These are phyloP conservation scores for Parathielavia appendiculata DNA, from an alignment of 495 filamentous ascomycete genomes.

Conservation along the genomic window DNA sequence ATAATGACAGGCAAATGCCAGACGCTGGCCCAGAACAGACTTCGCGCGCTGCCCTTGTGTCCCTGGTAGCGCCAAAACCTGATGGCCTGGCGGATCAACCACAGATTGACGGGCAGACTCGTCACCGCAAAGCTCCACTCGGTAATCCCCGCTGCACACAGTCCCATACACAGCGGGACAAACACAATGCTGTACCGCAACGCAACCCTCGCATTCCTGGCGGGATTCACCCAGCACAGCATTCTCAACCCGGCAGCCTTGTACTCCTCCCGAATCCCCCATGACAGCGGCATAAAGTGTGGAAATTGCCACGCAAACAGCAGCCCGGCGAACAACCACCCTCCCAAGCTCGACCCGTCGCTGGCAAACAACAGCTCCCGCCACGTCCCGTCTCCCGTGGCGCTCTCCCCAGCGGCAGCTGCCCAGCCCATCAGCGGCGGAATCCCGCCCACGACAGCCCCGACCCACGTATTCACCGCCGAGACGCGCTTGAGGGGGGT, in stretches of 20 bases:
- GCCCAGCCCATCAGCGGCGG: slow-evolving; percentile 98
- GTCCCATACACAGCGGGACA: slow-evolving; percentile 77
- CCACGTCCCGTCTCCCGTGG: slow-evolving; percentile 67
- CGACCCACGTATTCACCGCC: slow-evolving; percentile 91
- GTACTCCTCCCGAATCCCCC: slow-evolving; percentile 86
- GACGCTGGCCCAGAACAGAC: slow-evolving; percentile 94
- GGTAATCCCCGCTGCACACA: slow-evolving; percentile 79
- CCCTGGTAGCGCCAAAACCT: slow-evolving; percentile 77
- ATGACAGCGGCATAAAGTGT: slow-evolving; percentile 91
- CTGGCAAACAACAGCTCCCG: slow-evolving; percentile 62
- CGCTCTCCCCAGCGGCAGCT: slow-evolving; percentile 81
- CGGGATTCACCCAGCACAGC: slow-evolving; percentile 84
- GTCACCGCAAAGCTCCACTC: slow-evolving; percentile 79
- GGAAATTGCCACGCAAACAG: slow-evolving; percentile 97
- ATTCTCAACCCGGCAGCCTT: slow-evolving; percentile 81
- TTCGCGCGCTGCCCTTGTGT: slow-evolving; percentile 71
- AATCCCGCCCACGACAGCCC: slow-evolving; percentile 87
- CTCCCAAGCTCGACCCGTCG: slow-evolving; percentile 59
- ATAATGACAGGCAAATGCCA: slow-evolving; percentile 93
- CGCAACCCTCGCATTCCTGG: slow-evolving; percentile 76
- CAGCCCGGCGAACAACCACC: slow-evolving; percentile 80
- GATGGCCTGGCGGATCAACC: slow-evolving; percentile 78
- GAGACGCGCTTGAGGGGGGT: slow-evolving; percentile 86
- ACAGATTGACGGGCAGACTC: slow-evolving; percentile 76
- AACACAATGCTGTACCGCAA: slow-evolving; percentile 81